A percentile compares a stretch with the other conserved stretches of the same genome.
These are phyloP conservation scores for Diaporthe ilicicola DNA, from an alignment of 2,329 filamentous ascomycete genomes.

Conservation along the genomic window DNA sequence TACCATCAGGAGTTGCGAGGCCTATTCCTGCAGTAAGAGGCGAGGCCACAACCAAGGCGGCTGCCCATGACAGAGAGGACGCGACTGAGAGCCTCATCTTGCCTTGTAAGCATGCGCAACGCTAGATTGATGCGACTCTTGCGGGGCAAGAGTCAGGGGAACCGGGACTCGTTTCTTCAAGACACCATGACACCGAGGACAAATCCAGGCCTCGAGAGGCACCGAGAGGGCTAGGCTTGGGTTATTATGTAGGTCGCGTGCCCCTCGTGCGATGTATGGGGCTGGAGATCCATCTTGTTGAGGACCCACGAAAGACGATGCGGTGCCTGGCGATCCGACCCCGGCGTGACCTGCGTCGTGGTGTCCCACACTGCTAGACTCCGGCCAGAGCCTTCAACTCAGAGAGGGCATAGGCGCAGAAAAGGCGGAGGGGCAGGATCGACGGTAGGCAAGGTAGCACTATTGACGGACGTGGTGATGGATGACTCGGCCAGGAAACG, in stretches of 20 bases:
- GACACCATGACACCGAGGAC: slow-evolving; percentile 11
- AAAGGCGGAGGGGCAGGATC: slow-evolving; percentile 3
- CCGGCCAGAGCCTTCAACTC: not conserved
- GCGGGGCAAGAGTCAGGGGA: not conserved
- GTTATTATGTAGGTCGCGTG: slow-evolving; percentile 11
- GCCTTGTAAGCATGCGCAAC: not conserved
- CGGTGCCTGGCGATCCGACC: slow-evolving; percentile 24
- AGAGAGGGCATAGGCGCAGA: not conserved
- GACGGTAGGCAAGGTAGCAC: not conserved
- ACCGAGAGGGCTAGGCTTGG: not conserved
- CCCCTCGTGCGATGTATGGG: slow-evolving; percentile 1
- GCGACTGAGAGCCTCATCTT: slow-evolving; percentile 30
- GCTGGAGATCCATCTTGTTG: slow-evolving; percentile 2
- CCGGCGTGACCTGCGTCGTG: not conserved
- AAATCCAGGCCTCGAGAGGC: not conserved
- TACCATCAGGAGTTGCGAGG: slow-evolving; percentile 26
- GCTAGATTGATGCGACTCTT: not conserved
- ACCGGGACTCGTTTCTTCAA: slow-evolving; percentile 7
- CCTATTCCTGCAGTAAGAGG: not conserved
- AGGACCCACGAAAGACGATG: not conserved
- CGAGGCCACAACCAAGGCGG: slow-evolving; percentile 26
- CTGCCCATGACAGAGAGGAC: slow-evolving; percentile 22
- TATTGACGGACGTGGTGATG: not conserved
- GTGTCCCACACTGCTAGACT: not conserved
- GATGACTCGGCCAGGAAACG: not conserved